A percentile compares a stretch with the other conserved stretches of the same genome.
phyloP scores from a whole-genome alignment of 1,284 basidiomycete species.

The Blastosporella zonata region DNA sequence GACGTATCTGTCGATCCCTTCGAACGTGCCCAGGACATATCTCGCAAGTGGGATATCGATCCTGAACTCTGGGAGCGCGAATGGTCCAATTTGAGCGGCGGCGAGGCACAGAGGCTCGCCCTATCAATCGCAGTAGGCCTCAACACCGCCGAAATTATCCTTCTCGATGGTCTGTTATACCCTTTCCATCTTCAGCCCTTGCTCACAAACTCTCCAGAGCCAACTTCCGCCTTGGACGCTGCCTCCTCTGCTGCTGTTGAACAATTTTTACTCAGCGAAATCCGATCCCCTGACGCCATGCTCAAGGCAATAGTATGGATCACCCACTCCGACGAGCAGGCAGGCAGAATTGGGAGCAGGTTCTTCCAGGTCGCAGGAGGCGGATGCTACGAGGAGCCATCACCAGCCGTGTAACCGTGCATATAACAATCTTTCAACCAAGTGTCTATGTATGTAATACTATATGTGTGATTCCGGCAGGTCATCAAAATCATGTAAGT shows the following conservation, averaged over 20 bases:
- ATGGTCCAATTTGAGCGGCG: constrained; percentile 79
- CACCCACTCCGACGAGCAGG: constrained; percentile 82
- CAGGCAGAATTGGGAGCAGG: constrained; percentile 67
- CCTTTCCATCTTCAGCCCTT: constrained; percentile 2
- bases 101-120: constrained; percentile 80
- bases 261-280: constrained; percentile 49
- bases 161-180: constrained; percentile 66
- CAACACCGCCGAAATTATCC: constrained; percentile 73
- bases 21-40: constrained; percentile 53
- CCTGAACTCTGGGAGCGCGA: constrained; percentile 69
- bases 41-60: constrained; percentile 66
- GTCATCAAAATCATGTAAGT: background rate
- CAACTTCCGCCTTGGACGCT: constrained; percentile 83
- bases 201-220: constrained; percentile 49
- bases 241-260: constrained; percentile 66
- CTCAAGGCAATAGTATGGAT: constrained; percentile 83
- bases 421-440: background rate
- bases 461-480: background rate
- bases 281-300: constrained; percentile 44
- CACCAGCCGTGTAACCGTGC: constrained; percentile 12
- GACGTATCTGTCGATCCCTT: constrained; percentile 24
- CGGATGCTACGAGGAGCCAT: constrained; percentile 45
- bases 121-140: constrained; percentile 73
- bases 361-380: constrained; percentile 52
- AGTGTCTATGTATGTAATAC: background rate